Evolutionary conservation across 2,329 filamentous ascomycete species (phyloP).

Genomic region (Tolypocladium amazonense): DNA sequence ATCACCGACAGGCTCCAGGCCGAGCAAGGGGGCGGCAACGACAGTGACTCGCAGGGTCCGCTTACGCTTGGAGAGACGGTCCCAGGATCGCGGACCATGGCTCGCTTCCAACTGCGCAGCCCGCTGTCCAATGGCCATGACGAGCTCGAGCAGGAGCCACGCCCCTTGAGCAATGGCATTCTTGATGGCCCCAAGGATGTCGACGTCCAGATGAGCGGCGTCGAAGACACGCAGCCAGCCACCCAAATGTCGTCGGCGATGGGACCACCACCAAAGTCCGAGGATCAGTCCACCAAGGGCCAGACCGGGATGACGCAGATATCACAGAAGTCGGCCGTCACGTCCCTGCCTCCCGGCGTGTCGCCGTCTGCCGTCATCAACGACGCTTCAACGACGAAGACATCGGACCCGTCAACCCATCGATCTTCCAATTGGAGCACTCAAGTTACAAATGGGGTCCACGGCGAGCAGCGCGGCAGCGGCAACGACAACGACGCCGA

Average conservation of each 20-base stretch:
- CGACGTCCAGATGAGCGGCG: conserved; percentile 53
- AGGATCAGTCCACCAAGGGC: conserved; percentile 25
- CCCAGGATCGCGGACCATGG: conserved; percentile 38
- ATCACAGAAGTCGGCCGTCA: conserved; percentile 54
- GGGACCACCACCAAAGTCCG: conserved; percentile 34
- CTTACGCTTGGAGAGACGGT: conserved; percentile 55
- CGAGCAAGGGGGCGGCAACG: conserved; percentile 38
- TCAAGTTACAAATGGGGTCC: conserved; percentile 59
- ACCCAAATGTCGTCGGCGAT: conserved; percentile 35
- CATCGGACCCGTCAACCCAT: conserved; percentile 56
- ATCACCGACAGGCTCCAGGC: conserved; percentile 38
- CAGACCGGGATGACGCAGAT: conserved; percentile 43
- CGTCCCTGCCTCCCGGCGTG: conserved; percentile 44
- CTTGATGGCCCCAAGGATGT: conserved; percentile 35
- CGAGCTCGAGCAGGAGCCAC: conserved; percentile 18
- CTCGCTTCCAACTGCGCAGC: conserved; percentile 46
- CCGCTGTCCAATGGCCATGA: conserved; percentile 50
- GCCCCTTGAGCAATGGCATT: conserved; percentile 43
- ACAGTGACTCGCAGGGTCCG: conserved; percentile 44
- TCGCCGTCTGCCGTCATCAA: conserved; percentile 56
- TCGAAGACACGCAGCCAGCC: conserved; percentile 34
- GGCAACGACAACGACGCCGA: conserved; percentile 24
- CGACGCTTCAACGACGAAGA: conserved; percentile 91
- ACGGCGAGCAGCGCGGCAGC: conserved; percentile 30
- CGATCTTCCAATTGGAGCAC: conserved; percentile 59